Percentiles rank a stretch among this genome's conserved stretches.
Conservation (phyloP, 768 basidiomycete genomes). For the Mycena epipterygia region DNA sequence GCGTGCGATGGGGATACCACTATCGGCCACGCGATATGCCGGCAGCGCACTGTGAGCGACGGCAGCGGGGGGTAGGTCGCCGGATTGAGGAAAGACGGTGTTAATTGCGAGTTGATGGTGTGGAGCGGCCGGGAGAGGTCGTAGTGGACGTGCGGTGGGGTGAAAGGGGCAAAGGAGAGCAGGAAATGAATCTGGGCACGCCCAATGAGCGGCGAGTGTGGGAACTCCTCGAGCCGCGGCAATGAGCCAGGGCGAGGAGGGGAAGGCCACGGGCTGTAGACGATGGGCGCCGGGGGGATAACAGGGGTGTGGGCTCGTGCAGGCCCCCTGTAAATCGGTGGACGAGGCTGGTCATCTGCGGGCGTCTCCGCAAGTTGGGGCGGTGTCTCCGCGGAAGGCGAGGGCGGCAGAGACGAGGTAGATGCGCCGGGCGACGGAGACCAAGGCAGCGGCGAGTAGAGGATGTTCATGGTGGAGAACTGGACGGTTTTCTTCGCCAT, state of each 20-base stretch:
- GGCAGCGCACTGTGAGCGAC: slow-evolving; percentile 25
- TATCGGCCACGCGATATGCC: slow-evolving; percentile 21
- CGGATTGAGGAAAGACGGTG: slow-evolving; percentile 26
- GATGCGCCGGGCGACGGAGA: slow-evolving; percentile 16
- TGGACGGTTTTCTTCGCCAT: slow-evolving; percentile 32
- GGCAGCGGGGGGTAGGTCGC: slow-evolving; percentile 30
- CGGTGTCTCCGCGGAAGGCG: slow-evolving; percentile 1
- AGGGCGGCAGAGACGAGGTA: slow-evolving; percentile 26
- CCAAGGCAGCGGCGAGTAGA: slow-evolving; percentile 33
- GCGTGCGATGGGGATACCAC: slow-evolving; percentile 4
- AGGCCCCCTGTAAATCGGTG: neutral
- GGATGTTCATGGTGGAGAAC: slow-evolving; percentile 30
- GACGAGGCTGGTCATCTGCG: neutral
- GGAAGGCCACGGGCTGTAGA: slow-evolving; percentile 25
- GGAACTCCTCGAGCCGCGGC: slow-evolving; percentile 27
- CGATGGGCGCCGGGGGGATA: neutral
- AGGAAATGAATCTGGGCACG: slow-evolving; percentile 57
- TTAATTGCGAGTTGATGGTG: slow-evolving; percentile 23
- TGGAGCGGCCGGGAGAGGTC: slow-evolving; percentile 26
- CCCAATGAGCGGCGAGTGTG: slow-evolving; percentile 34
- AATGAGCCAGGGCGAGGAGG: neutral
- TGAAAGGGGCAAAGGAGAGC: slow-evolving; percentile 40
- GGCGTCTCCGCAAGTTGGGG: neutral
- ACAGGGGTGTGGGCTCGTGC: neutral
- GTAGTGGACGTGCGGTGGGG: slow-evolving; percentile 16